Evolutionary conservation across 805 yeast species (phyloP), one percentile per base, ranked within the genome.

Genomic region (Lachancea kluyveri): DNA sequence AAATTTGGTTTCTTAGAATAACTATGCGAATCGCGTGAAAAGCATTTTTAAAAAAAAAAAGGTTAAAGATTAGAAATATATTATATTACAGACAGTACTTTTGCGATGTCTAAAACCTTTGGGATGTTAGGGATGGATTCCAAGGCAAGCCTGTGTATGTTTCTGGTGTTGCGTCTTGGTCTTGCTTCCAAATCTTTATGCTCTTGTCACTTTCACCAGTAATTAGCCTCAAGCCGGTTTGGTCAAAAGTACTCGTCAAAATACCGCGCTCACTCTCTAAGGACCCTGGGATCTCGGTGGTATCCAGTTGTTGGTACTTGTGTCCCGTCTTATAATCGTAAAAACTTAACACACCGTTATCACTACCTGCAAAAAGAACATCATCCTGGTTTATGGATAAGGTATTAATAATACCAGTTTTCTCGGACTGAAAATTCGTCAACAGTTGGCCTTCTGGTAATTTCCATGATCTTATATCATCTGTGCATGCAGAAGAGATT

Each of bases 141-240:
- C 61, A 56, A 6, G 52, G 52, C 10, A 56, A 30, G 1, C 56
- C 57, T 8, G 60, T 59, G 26, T 48, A 35, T 3, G 45, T 24
- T 6, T 40, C 44, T 11, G 45, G 45, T 1, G 62, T 57, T 0
- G 66, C 62, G 4, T 36, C 41, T 2, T 50, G 45, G 17, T 57
- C 65, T 38, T 71, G 73, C 30, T 63, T 69, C 90, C 92, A 85
- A 1, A 84, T 63, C 52, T 80, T 83, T 23, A 85, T 73, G 52
- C 83, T 77, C 52, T 88, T 88, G 57, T 90, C 97, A n/a, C 84
- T 77, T 46, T 84, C 94, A 29, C 95, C 86, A 1, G 95, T 84
- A 13, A 92, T 69, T 36, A 92, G 59, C 28, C 95, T 69, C 45
- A 77, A 58, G 0, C 96, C 96, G 37, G 86, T 77, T 52, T 67